Conservation (phyloP, 2,329 filamentous ascomycete species). For the Sporothrix pseudoabietina region DNA sequence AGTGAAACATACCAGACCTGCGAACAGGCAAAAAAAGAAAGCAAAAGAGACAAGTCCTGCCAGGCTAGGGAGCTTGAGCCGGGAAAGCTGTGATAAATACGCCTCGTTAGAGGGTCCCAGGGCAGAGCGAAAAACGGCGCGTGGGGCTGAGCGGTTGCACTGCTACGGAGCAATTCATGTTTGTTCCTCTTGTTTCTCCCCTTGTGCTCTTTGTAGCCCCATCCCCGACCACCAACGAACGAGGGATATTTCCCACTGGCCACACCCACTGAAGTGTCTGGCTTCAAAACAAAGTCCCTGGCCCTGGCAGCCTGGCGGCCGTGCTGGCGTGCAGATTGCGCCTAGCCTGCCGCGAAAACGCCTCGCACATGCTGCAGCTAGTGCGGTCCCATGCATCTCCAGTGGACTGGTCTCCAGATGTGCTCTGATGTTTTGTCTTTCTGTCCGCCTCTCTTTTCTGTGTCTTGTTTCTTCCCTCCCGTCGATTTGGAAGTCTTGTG, state of each 20-base stretch:
- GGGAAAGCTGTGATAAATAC: conserved; percentile 14
- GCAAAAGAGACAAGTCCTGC: neutral
- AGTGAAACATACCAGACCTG: neutral
- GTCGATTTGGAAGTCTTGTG: neutral
- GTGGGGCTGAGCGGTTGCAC: conserved; percentile 33
- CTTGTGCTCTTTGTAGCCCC: neutral
- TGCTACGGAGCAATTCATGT: neutral
- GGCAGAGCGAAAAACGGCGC: conserved; percentile 29
- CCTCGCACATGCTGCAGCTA: conserved; percentile 27
- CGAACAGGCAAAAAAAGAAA: neutral
- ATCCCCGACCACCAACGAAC: neutral
- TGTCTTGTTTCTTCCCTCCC: neutral
- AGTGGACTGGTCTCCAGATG: neutral
- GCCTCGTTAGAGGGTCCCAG: conserved; percentile 26
- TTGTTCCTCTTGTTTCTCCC: neutral
- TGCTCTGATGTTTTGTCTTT: neutral
- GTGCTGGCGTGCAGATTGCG: conserved; percentile 22
- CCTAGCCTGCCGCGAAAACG: conserved; percentile 31
- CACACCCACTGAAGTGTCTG: neutral
- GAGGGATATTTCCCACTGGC: neutral
- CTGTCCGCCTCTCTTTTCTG: neutral
- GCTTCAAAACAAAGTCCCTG: neutral
- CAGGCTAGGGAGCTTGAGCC: neutral
- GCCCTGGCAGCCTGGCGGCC: conserved; percentile 16
- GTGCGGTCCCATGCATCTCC: neutral